A percentile compares a stretch with the other conserved stretches of the same genome.
Conservation (phyloP, 129 eudicot genomes). For the Arctium minus region DNA sequence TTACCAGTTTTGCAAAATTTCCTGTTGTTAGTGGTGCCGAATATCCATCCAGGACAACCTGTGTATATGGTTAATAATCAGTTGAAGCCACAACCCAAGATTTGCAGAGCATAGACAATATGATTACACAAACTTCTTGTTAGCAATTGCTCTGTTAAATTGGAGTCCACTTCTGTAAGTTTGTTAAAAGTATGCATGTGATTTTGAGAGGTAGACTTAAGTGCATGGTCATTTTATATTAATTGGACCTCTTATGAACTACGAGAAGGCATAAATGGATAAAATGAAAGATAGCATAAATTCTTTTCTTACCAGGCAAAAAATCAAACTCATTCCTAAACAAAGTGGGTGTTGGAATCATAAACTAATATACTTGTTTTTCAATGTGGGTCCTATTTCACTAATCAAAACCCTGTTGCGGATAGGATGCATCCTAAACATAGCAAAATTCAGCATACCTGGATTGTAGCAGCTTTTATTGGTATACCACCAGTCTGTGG, state of each 20-base stretch:
- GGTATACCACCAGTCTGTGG: constrained; percentile 81
- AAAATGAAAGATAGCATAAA: background rate
- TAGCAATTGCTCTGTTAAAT: background rate
- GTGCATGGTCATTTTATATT: background rate
- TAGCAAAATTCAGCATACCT: constrained; percentile 35
- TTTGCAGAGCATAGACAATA: background rate
- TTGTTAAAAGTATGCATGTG: background rate
- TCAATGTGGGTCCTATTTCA: background rate
- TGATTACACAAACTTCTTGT: background rate
- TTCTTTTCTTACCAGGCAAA: background rate
- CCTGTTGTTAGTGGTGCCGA: constrained; percentile 98
- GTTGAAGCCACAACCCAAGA: background rate
- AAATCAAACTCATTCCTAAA: background rate
- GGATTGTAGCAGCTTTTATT: constrained; percentile 65
- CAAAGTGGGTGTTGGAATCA: background rate
- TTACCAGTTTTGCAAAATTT: constrained; percentile 98
- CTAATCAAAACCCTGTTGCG: background rate
- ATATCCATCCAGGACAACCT: constrained; percentile 96
- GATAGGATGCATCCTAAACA: background rate
- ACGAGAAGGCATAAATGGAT: background rate
- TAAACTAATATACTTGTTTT: background rate
- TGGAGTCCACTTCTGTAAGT: background rate
- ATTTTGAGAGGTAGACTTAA: background rate
- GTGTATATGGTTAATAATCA: constrained; percentile 24
- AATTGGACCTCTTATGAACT: background rate